Conservation (phyloP, 345 rosid species). For the Eucalyptus polyanthemos region DNA sequence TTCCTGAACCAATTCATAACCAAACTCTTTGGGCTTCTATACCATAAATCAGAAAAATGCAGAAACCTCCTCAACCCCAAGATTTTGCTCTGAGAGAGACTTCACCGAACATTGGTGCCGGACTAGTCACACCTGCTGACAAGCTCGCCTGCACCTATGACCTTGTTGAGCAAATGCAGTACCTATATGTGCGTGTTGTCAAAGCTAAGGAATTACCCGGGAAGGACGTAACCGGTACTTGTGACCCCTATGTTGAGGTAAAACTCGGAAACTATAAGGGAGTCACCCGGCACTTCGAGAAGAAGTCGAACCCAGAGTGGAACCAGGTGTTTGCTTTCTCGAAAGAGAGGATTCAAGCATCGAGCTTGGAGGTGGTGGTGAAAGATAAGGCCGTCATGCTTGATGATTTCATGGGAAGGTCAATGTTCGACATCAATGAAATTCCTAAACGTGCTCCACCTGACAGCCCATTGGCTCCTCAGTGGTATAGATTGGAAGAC, state of each 20-base stretch:
- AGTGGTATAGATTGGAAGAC: conserved; percentile 91
- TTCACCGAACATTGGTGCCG: conserved; percentile 90
- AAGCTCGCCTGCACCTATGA: conserved; percentile 91
- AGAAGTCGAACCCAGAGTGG: conserved; percentile 93
- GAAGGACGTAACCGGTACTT: conserved; percentile 73
- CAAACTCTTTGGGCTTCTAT: neutral
- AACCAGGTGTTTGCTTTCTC: conserved; percentile 95
- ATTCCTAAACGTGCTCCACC: conserved; percentile 86
- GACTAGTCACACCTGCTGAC: conserved; percentile 34
- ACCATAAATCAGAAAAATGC: conserved; percentile 30
- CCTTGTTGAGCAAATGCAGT: conserved; percentile 97
- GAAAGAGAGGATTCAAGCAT: conserved; percentile 82
- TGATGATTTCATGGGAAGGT: conserved; percentile 80
- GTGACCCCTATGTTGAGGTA: conserved; percentile 91
- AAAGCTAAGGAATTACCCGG: conserved; percentile 86
- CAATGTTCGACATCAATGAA: conserved; percentile 70
- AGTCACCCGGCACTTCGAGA: conserved; percentile 80
- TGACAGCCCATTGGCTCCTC: conserved; percentile 94
- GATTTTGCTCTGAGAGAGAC: conserved; percentile 92
- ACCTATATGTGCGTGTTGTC: conserved; percentile 81
- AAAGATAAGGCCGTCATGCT: conserved; percentile 71
- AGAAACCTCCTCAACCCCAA: conserved; percentile 54
- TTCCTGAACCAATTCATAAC: neutral
- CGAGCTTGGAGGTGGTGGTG: conserved; percentile 64
- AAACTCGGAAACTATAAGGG: conserved; percentile 93